phyloP scores from a whole-genome alignment of 306 rosid genomes.

The Cicer yamashitae region DNA sequence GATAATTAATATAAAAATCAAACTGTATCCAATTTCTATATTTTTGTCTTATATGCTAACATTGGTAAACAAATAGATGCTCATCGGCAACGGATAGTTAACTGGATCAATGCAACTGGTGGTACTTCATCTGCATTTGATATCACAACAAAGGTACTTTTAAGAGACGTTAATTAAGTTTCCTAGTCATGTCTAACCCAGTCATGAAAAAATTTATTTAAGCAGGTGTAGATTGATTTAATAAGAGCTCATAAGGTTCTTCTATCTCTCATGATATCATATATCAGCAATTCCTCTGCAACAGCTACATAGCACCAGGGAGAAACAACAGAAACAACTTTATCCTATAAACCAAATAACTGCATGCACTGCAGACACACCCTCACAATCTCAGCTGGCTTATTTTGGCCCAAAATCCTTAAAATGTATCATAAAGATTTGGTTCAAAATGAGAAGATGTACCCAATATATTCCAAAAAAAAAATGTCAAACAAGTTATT shows the following conservation, averaged over 20 bases:
- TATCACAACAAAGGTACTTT: conserved; percentile 76
- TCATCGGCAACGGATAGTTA: conserved; percentile 76
- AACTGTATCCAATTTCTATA: conserved; percentile 1
- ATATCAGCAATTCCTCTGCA: too few relatives aligned
- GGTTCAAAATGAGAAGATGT: background rate
- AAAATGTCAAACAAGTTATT: background rate
- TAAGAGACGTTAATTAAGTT: conserved; percentile 18
- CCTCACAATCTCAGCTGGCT: background rate
- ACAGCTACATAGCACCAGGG: background rate
- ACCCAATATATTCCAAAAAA: background rate
- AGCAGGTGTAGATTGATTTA: background rate
- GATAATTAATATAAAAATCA: conserved; percentile 23
- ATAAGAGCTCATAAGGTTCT: too few relatives aligned
- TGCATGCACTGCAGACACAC: background rate
- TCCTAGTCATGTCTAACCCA: conserved; percentile 20
- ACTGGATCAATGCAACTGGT: conserved; percentile 84
- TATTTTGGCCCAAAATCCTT: background rate
- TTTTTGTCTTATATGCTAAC: conserved; percentile 32
- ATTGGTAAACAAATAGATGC: conserved; percentile 56
- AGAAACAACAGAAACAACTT: background rate
- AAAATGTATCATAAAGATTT: too few relatives aligned
- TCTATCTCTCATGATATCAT: too few relatives aligned
- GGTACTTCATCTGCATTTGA: conserved; percentile 83
- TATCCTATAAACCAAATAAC: background rate
- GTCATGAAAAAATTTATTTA: conserved; percentile 4